These are phyloP conservation scores for Sequoia sempervirens DNA, from an alignment of 75 land plant genomes.

Conservation along the genomic window DNA sequence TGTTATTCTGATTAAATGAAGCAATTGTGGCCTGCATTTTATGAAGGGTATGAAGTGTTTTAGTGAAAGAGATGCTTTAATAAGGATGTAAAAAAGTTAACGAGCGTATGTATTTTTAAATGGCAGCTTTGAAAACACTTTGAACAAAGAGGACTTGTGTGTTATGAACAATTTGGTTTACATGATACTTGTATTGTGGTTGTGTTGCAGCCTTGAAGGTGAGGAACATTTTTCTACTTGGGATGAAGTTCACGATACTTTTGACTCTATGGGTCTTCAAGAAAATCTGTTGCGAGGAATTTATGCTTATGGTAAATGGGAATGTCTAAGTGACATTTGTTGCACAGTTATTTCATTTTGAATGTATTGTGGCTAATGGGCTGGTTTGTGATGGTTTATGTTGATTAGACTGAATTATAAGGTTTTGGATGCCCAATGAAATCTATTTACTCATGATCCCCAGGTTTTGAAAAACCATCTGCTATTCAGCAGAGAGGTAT, in stretches of 20 bases:
- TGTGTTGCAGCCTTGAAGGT: conserved; percentile 26
- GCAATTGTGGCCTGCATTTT: no score
- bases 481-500: conserved; percentile 77
- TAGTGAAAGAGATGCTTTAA: no score
- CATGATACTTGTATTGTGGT: neutral
- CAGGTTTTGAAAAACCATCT: conserved; percentile 77
- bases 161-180: neutral
- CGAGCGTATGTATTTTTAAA: no score
- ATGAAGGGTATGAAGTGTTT: no score
- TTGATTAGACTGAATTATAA: no score
- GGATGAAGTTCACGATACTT: conserved; percentile 61
- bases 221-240: conserved; percentile 56
- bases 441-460: neutral
- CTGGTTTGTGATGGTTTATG: neutral
- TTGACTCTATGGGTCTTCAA: conserved; percentile 62
- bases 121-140: no score
- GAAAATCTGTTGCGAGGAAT: conserved; percentile 71
- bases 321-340: neutral
- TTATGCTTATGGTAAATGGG: conserved; percentile 58
- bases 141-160: no score
- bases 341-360: neutral
- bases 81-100: neutral
- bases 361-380: neutral
- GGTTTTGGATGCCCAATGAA: neutral
- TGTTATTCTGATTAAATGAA: no score